These are phyloP conservation scores for Nemania diffusa DNA, from an alignment of 2,329 filamentous ascomycete genomes.

Conservation along the genomic window DNA sequence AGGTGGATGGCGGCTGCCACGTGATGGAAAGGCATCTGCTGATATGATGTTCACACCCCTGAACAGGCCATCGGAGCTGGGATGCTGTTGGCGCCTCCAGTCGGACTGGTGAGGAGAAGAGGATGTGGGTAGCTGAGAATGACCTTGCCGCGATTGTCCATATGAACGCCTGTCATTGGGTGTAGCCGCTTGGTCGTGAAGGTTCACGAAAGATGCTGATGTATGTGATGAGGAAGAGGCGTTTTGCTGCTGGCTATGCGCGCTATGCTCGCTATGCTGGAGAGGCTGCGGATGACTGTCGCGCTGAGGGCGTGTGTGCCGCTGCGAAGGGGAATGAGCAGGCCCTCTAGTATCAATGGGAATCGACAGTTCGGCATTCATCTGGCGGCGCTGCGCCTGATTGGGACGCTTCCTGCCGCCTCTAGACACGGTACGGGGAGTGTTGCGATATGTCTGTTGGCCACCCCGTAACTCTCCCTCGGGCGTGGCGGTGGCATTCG, in stretches of 20 bases:
- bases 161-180: slow-evolving; percentile 22
- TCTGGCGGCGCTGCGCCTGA: slow-evolving; percentile 71
- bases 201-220: slow-evolving; percentile 36
- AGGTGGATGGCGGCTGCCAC: slow-evolving; percentile 34
- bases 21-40: slow-evolving; percentile 43
- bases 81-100: slow-evolving; percentile 42
- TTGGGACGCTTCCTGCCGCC: slow-evolving; percentile 64
- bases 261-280: slow-evolving; percentile 10
- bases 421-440: slow-evolving; percentile 42
- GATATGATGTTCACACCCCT: slow-evolving; percentile 41
- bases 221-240: slow-evolving; percentile 47
- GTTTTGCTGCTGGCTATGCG: slow-evolving; percentile 23
- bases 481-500: background rate
- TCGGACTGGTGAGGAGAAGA: slow-evolving; percentile 35
- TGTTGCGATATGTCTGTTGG: slow-evolving; percentile 9
- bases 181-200: slow-evolving; percentile 35
- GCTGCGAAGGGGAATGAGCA: slow-evolving; percentile 32
- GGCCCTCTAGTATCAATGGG: slow-evolving; percentile 60
- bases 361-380: slow-evolving; percentile 68
- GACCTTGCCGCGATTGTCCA: slow-evolving; percentile 35
- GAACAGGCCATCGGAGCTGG: slow-evolving; percentile 28
- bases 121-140: slow-evolving; percentile 30
- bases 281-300: slow-evolving; percentile 41
- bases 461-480: background rate
- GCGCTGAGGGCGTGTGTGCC: slow-evolving; percentile 48